Evolutionary conservation across 768 basidiomycete species (phyloP), one percentile per base, ranked within the genome.

Genomic region (Tricholoma hemisulphureum): DNA sequence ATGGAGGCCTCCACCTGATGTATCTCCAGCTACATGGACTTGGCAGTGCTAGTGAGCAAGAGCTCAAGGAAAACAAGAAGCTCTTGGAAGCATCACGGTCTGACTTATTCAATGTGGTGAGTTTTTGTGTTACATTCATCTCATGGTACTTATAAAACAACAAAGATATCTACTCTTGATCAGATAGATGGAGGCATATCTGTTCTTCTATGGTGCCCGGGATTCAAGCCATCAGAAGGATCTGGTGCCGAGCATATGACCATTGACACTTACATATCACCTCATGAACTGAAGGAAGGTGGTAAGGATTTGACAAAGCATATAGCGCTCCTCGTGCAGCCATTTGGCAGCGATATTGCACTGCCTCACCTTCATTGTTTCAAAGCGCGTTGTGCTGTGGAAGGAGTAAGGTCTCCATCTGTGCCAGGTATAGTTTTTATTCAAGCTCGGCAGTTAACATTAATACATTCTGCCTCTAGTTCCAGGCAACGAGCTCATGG

Each of bases 361-460:
- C 31, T 63, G 10, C 53, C 59, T 7, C 54, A 60, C n/a, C 53
- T 63, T 16, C 54, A 29, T 48, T 49, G 26, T 20, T 63, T 63
- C 29, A 29, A 34, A 20, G 23, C 20, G 21, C 49, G 53, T 16
- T 61, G 56, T 48, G 24, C 16, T 46, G 24, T 37, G 21, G 31
- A 57, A 48, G 52, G 32, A 14, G 45, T 56, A 26, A 26, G 37
- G 14, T 49, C 56, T 21, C 58, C 46, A 32, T 16, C 18, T 23
- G 48, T 45, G 18, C 34, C 48, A 55, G 34, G 24, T 16, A 35
- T 37, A 31, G 29, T 31, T 31, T 31, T 31, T 31, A 41, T 41
- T 41, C 18, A 41, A 46, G 34, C 18, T 32, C 21, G 2, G 20
- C 9, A 14, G 18, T 35, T 51, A 29, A 21, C 26, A 51, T 29